Evolutionary conservation across 75 land plant genomes (phyloP).

Genomic region (Pinus taeda): DNA sequence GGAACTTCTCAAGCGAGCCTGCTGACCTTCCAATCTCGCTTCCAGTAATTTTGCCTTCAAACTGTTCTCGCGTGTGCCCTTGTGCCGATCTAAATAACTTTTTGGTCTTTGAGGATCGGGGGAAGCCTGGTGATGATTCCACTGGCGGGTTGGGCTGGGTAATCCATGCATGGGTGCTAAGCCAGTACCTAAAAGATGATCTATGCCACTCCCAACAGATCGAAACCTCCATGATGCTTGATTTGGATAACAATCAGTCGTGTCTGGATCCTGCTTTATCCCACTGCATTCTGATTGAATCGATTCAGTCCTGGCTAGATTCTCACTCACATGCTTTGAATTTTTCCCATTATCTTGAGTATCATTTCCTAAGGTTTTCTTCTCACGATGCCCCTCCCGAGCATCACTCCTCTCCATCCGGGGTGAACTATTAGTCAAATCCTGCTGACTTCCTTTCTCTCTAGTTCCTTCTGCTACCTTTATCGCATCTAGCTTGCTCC

Average conservation of each 20-base stretch:
- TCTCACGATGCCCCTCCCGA: slow-evolving; percentile 1
- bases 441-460: slow-evolving; percentile 1
- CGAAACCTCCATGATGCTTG: slow-evolving; percentile 13
- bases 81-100: slow-evolving; percentile 31
- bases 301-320: slow-evolving; percentile 11
- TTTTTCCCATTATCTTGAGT: slow-evolving; percentile 12
- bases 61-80: slow-evolving; percentile 40
- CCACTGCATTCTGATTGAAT: slow-evolving; percentile 12
- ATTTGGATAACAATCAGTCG: slow-evolving; percentile 13
- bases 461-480: slow-evolving; percentile 7
- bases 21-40: slow-evolving; percentile 60
- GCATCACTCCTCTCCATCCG: slow-evolving; percentile 11
- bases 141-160: slow-evolving; percentile 41
- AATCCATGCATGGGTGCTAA: slow-evolving; percentile 12
- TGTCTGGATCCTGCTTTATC: slow-evolving; percentile 12
- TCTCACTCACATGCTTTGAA: slow-evolving; percentile 11
- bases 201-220: slow-evolving; percentile 12
- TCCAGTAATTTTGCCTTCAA: slow-evolving; percentile 69
- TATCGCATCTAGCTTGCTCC: background rate
- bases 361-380: slow-evolving; percentile 8
- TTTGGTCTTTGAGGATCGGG: slow-evolving; percentile 38
- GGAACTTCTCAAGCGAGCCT: slow-evolving; percentile 32
- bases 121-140: slow-evolving; percentile 23
- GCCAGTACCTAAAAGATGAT: slow-evolving; percentile 4
- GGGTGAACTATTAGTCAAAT: slow-evolving; percentile 1